Conservation (phyloP, 345 rosid species). For the Leavenworthia alabamica region DNA sequence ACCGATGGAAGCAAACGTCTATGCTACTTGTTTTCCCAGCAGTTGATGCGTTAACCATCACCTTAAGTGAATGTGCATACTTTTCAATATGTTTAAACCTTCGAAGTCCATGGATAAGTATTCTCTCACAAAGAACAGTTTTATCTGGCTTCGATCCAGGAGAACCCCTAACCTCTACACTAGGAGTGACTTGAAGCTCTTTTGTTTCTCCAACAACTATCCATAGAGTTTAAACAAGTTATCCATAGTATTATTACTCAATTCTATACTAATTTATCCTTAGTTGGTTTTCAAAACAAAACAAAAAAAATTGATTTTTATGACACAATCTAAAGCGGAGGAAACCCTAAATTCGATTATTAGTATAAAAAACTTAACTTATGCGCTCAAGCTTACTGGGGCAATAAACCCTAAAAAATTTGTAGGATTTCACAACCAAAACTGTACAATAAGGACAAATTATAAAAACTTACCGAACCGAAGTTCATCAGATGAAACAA, state of each 20-base stretch:
- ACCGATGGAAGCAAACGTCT: slow-evolving; percentile 90
- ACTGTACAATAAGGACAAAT: neutral
- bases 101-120: slow-evolving; percentile 50
- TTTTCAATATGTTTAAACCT: slow-evolving; percentile 56
- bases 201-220: slow-evolving; percentile 52
- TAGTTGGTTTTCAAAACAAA: neutral
- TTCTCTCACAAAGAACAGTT: slow-evolving; percentile 59
- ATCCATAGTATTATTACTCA: neutral
- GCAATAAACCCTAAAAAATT: slow-evolving; percentile 37
- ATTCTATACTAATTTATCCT: neutral
- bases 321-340: neutral
- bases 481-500: slow-evolving; percentile 30
- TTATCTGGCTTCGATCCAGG: slow-evolving; percentile 65
- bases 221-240: neutral
- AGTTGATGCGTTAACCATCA: slow-evolving; percentile 43
- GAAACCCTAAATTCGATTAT: neutral
- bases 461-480: slow-evolving; percentile 36
- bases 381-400: neutral
- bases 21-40: slow-evolving; percentile 31
- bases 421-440: neutral
- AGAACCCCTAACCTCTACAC: slow-evolving; percentile 45
- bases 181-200: slow-evolving; percentile 43
- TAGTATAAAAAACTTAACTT: neutral
- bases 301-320: neutral
- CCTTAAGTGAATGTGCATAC: slow-evolving; percentile 58